Evolutionary conservation across 73 alveolate species (phyloP).

Genomic region (Symbiodinium pilosum): DNA sequence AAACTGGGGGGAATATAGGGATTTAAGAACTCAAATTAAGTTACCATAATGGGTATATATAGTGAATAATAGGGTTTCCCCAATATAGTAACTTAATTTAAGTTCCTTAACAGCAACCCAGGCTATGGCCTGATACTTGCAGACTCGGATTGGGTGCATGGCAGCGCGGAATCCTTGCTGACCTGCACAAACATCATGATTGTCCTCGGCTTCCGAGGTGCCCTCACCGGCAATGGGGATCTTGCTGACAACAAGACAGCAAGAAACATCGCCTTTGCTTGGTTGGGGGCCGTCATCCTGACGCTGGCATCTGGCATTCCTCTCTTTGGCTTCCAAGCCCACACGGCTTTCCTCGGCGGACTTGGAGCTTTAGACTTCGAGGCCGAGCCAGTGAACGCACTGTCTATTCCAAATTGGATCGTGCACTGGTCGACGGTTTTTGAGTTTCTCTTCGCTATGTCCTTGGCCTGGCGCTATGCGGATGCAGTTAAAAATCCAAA

Average conservation of each 20-base stretch:
- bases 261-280: constrained; percentile 22
- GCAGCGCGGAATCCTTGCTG: constrained; percentile 65
- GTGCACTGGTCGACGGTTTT: constrained; percentile 94
- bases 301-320: constrained; percentile 69
- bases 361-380: constrained; percentile 19
- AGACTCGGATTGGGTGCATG: constrained; percentile 76
- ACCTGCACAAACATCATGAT: constrained; percentile 84
- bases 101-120: no score
- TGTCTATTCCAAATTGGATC: constrained; percentile 76
- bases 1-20: no score
- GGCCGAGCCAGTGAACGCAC: constrained; percentile 66
- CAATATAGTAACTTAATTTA: no score
- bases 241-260: constrained; percentile 31
- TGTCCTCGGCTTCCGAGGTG: constrained; percentile 67
- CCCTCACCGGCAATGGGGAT: constrained; percentile 18
- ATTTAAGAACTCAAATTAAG: no score
- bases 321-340: constrained; percentile 33
- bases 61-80: no score
- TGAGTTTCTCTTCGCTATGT: constrained; percentile 57
- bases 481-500: constrained; percentile 62
- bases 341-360: constrained; percentile 51
- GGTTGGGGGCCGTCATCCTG: constrained; percentile 52
- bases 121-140: constrained; percentile 57
- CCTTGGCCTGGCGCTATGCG: constrained; percentile 80
- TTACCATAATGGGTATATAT: no score